A percentile compares a stretch with the other conserved stretches of the same genome.
Conservation (phyloP, 331 rosid species). For the Rosa hybrid region DNA sequence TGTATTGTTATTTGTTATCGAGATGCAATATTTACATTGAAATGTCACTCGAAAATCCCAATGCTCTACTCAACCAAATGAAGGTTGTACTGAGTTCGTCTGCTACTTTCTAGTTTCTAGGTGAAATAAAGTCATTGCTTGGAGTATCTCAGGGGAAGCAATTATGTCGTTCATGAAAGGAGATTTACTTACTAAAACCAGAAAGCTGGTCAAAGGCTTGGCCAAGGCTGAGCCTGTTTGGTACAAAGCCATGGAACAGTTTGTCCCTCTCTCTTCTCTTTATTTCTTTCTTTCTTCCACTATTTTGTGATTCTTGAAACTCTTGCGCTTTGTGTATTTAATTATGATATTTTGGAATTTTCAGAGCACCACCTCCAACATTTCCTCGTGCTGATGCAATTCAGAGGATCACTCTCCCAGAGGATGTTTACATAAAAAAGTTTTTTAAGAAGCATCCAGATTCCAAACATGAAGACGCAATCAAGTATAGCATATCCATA, state of each 20-base stretch:
- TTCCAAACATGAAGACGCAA: constrained; percentile 62
- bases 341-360: neutral
- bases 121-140: neutral
- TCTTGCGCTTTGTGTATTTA: neutral
- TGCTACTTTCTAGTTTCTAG: constrained; percentile 18
- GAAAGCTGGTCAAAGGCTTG: constrained; percentile 87
- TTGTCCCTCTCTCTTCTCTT: constrained; percentile 21
- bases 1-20: neutral
- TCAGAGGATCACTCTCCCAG: constrained; percentile 70
- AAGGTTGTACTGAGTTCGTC: neutral
- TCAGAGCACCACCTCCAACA: constrained; percentile 83
- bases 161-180: constrained; percentile 83
- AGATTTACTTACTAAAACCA: constrained; percentile 62
- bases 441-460: constrained; percentile 78
- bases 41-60: neutral
- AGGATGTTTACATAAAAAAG: constrained; percentile 69
- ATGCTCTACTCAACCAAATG: neutral
- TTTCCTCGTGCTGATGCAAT: constrained; percentile 71
- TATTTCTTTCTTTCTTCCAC: neutral
- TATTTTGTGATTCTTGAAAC: neutral
- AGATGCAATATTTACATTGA: neutral
- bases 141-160: constrained; percentile 21
- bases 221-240: constrained; percentile 83
- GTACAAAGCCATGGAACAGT: constrained; percentile 99
- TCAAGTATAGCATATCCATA: constrained; percentile 50